These are phyloP conservation scores for Bryum argenteum DNA, from an alignment of 225 moss, liverwort and hornwort species.

Conservation along the genomic window DNA sequence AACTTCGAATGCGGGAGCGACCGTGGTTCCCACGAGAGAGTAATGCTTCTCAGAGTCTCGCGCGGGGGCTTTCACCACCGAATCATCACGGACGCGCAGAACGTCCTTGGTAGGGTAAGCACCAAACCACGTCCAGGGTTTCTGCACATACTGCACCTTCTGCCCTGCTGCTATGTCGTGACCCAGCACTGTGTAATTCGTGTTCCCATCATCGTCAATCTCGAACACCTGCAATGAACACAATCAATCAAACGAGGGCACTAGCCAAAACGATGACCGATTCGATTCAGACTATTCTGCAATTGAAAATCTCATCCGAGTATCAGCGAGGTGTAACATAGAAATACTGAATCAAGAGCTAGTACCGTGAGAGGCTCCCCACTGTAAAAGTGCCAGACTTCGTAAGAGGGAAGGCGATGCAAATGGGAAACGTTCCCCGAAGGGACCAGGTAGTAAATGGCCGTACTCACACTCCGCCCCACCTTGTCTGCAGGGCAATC, in stretches of 20 bases:
- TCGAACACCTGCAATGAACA: slow-evolving; percentile 63
- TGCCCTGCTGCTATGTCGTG: slow-evolving; percentile 68
- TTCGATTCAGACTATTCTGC: no score
- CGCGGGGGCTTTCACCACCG: slow-evolving; percentile 38
- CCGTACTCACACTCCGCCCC: slow-evolving; percentile 67
- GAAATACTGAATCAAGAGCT: neutral
- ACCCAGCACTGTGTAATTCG: slow-evolving; percentile 63
- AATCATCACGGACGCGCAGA: slow-evolving; percentile 20
- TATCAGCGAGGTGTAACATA: no score
- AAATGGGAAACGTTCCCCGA: slow-evolving; percentile 62
- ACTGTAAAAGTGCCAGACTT: slow-evolving; percentile 85
- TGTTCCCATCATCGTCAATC: slow-evolving; percentile 57
- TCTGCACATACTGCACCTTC: slow-evolving; percentile 60
- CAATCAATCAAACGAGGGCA: neutral
- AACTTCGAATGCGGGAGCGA: slow-evolving; percentile 75
- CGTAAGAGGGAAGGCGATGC: slow-evolving; percentile 72
- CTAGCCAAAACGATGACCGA: no score
- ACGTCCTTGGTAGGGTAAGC: slow-evolving; percentile 79
- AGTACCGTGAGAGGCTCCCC: slow-evolving; percentile 74
- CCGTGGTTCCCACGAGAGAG: slow-evolving; percentile 76
- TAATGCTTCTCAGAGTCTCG: slow-evolving; percentile 58
- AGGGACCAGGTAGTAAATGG: slow-evolving; percentile 72
- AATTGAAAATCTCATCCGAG: no score
- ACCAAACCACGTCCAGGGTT: slow-evolving; percentile 80
- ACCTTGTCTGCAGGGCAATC: slow-evolving; percentile 55